Evolutionary conservation across 306 rosid species (phyloP).

Genomic region (Prunus kanzakura): DNA sequence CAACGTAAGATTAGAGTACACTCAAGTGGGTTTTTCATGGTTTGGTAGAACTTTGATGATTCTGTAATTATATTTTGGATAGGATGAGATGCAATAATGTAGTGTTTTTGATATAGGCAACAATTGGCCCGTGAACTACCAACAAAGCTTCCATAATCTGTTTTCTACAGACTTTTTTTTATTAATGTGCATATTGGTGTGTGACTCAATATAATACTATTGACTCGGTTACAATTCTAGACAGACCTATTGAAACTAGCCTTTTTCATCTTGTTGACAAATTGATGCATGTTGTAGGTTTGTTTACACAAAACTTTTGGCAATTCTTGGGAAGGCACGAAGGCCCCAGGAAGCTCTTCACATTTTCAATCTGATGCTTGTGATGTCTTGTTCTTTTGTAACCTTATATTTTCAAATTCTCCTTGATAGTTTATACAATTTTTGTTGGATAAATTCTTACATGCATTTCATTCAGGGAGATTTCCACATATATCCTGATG

Average conservation of each 20-base stretch:
- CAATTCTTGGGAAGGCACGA: conserved; percentile 84
- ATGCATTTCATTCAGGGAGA: conserved; percentile 58
- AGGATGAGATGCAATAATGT: not conserved
- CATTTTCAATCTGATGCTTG: conserved; percentile 73
- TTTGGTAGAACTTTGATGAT: not conserved
- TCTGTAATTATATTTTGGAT: not conserved
- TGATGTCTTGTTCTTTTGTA: conserved; percentile 45
- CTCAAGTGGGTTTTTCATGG: not conserved
- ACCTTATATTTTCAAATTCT: conserved; percentile 7
- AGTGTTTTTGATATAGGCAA: not conserved
- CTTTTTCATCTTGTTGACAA: conserved; percentile 4
- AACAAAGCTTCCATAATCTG: not conserved
- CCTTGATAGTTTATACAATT: conserved; percentile 18
- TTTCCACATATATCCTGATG: conserved; percentile 70
- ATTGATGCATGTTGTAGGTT: conserved; percentile 53
- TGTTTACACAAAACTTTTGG: conserved; percentile 84
- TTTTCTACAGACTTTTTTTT: not conserved
- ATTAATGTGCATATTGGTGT: not conserved
- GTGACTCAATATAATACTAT: not conserved
- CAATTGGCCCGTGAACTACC: not conserved
- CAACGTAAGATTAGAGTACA: not conserved
- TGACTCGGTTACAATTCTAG: not conserved
- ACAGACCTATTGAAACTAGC: not conserved
- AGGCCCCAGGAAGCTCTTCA: conserved; percentile 81
- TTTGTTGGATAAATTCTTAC: conserved; percentile 27